Conservation (phyloP, 2,329 filamentous ascomycete species). For the Corniculantispora saksenae region DNA sequence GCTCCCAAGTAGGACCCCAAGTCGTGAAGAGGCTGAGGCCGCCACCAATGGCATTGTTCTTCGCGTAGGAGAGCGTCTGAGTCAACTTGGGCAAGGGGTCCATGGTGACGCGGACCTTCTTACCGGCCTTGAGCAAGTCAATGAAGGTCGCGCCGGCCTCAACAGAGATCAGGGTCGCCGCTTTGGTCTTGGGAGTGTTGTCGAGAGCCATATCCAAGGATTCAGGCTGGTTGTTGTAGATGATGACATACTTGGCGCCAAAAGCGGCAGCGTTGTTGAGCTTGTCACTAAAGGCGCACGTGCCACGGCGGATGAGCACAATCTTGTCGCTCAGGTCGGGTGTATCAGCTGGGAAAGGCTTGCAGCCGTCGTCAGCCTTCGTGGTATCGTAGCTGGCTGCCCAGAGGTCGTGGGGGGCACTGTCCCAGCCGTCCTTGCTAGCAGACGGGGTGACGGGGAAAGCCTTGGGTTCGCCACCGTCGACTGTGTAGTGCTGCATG, state of each 20-base stretch:
- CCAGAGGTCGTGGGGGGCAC: conserved; percentile 51
- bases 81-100: conserved; percentile 38
- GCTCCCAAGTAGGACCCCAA: conserved; percentile 64
- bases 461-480: conserved; percentile 31
- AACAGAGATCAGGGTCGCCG: conserved; percentile 43
- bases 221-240: conserved; percentile 56
- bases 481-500: conserved; percentile 43
- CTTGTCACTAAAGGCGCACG: conserved; percentile 58
- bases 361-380: conserved; percentile 21
- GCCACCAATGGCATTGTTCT: conserved; percentile 50
- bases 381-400: conserved; percentile 49
- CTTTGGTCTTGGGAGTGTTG: conserved; percentile 32
- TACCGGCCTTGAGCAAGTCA: conserved; percentile 42
- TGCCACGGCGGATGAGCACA: conserved; percentile 61
- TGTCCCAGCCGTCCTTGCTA: conserved; percentile 43
- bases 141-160: conserved; percentile 47
- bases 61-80: conserved; percentile 32
- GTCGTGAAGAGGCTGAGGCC: conserved; percentile 54
- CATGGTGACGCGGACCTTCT: conserved; percentile 47
- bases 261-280: conserved; percentile 51
- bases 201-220: conserved; percentile 39
- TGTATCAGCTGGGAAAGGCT: conserved; percentile 34
- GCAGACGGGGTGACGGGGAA: conserved; percentile 49
- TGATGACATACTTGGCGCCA: conserved; percentile 61
- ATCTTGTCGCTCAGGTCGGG: conserved; percentile 59